Evolutionary conservation across 805 yeast genomes (phyloP), one percentile per base, ranked within the genome.

Genomic region (Starmerella geochares): DNA sequence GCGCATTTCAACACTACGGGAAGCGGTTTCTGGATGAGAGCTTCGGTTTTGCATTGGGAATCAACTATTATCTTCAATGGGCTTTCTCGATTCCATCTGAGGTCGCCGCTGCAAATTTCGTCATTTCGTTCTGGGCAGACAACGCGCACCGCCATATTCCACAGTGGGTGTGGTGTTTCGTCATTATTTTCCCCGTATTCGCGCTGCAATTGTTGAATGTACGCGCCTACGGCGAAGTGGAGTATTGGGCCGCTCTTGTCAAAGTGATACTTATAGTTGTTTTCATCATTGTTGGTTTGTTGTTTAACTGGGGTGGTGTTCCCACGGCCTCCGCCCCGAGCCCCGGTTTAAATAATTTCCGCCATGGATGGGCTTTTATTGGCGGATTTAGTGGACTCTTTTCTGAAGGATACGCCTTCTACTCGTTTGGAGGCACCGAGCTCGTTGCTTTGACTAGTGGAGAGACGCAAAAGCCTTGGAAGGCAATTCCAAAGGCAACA

Each of bases 191-290:
- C 39, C 68, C 73, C 2, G 66, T 78, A 23, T 72, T 77, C 54
- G 73, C 78, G 71, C 64, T 70, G 21, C 65, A 73, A 43, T 62
- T 77, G 9, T 67, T 75, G 52, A 76, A 75, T 51, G 79, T 76
- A 32, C 66, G 66, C 54, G 62, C 74, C 7, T 66, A 78, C 50
- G 75, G 81, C 48, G 74, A 79, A 49, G 68, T 77, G n/a, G 86
- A 79, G 59, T 83, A 78, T 63, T 82, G 81, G 81, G 73, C 79
- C 56, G 78, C 83, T 0, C 59, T 74, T 16, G 69, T 83, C 64
- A 83, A 83, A 63, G 77, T 83, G 29, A 54, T 81, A 46, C 74
- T 83, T 31, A 74, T 83, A 59, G 60, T 78, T 20, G 86, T 86
- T 19, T 80, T 78, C 61, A 67, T 78, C 49, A 76, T 79, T 53